These are phyloP conservation scores for Plasmodium vivax DNA, from an alignment of 169 alveolate species.

Conservation along the genomic window DNA sequence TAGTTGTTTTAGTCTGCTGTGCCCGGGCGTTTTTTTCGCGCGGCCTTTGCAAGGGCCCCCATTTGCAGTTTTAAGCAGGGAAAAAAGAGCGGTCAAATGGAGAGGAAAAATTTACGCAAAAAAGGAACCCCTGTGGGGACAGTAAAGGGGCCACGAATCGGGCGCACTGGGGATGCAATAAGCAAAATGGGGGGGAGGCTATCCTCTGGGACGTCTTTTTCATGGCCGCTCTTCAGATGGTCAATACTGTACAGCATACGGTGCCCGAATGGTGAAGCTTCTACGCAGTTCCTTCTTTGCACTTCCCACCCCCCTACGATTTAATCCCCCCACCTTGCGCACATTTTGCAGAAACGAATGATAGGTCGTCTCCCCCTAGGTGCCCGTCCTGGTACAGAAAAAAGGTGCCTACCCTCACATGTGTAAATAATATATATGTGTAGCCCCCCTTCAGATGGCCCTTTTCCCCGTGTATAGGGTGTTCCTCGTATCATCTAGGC, in stretches of 20 bases:
- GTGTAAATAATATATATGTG: neutral
- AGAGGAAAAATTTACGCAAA: neutral
- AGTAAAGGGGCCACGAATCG: neutral
- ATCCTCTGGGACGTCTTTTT: neutral
- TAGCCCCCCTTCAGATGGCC: constrained; percentile 1
- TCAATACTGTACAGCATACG: neutral
- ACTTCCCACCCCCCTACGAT: neutral
- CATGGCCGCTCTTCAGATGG: neutral
- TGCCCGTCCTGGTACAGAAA: neutral
- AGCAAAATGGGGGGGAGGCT: neutral
- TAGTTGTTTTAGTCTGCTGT: neutral
- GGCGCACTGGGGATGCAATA: neutral
- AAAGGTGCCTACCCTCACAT: neutral
- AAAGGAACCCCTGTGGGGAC: neutral
- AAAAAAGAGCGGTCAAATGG: neutral
- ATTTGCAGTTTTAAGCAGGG: neutral
- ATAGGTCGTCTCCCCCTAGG: neutral
- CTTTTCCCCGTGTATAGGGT: constrained; percentile 88
- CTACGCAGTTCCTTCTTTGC: neutral
- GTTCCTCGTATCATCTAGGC: constrained; percentile 89
- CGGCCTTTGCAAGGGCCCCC: neutral
- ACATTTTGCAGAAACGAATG: neutral
- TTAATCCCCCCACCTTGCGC: neutral
- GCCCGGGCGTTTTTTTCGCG: neutral
- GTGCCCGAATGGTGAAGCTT: neutral